Evolutionary conservation across 352 stramenopile species (phyloP).

Genomic region (Globisporangium perplexum): DNA sequence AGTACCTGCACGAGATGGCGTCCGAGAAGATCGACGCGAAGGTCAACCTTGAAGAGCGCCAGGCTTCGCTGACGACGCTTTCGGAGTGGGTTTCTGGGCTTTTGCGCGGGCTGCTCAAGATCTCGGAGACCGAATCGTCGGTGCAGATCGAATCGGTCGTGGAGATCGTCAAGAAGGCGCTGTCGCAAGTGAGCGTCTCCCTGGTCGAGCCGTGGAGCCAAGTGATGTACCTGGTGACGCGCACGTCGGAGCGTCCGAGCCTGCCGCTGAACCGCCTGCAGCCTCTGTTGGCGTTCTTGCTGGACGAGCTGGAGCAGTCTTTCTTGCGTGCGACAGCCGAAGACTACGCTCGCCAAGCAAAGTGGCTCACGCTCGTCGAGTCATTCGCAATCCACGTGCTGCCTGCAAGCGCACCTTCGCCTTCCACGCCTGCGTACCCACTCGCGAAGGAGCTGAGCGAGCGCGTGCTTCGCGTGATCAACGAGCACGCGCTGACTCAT

Average conservation of each 20-base stretch:
- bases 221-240: constrained; percentile 43
- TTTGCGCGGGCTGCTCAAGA: constrained; percentile 33
- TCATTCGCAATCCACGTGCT: constrained; percentile 43
- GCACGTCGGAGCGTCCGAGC: constrained; percentile 18
- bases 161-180: constrained; percentile 29
- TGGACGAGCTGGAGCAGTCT: constrained; percentile 48
- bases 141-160: constrained; percentile 19
- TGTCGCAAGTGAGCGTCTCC: constrained; percentile 55
- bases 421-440: not conserved
- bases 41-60: constrained; percentile 49
- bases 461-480: constrained; percentile 33
- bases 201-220: constrained; percentile 50
- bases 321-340: constrained; percentile 50
- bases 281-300: constrained; percentile 23
- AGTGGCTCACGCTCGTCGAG: constrained; percentile 63
- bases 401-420: constrained; percentile 10
- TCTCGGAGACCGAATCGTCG: constrained; percentile 13
- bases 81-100: constrained; percentile 46
- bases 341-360: constrained; percentile 69
- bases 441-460: constrained; percentile 21
- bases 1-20: constrained; percentile 25
- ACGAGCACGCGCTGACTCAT: constrained; percentile 45
- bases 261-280: constrained; percentile 20
- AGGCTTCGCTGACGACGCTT: constrained; percentile 47
- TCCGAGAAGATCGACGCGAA: constrained; percentile 32